Percentiles rank a stretch among this genome's conserved stretches.
These are phyloP conservation scores for Dictyostelium intermedium DNA, from an alignment of 78 protist species.

Conservation along the genomic window DNA sequence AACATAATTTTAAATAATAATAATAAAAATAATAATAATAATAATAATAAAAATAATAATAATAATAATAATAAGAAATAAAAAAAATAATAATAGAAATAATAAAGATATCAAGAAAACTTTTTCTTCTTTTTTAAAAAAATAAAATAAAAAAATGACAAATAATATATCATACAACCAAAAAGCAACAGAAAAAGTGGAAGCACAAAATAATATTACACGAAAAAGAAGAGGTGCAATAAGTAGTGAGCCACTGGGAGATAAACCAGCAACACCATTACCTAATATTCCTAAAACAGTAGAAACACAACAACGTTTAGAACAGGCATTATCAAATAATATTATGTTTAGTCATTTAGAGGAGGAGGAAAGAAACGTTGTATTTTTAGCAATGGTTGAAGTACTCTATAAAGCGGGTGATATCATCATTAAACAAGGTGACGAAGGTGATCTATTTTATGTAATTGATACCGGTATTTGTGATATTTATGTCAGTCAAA, in stretches of 20 bases:
- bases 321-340: conserved; percentile 46
- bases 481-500: conserved; percentile 64
- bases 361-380: conserved; percentile 66
- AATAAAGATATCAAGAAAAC: not conserved
- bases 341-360: conserved; percentile 80
- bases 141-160: conserved; percentile 10
- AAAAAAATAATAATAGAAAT: not conserved
- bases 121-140: too few species aligned
- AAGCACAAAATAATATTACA: conserved; percentile 17
- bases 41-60: not conserved
- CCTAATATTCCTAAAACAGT: conserved; percentile 41
- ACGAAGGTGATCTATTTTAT: conserved; percentile 93
- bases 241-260: conserved; percentile 46
- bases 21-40: not conserved
- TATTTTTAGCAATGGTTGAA: conserved; percentile 88
- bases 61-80: not conserved
- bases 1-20: too few species aligned
- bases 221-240: conserved; percentile 74
- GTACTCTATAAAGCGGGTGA: conserved; percentile 61
- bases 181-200: conserved; percentile 54
- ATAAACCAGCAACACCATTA: conserved; percentile 15
- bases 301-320: conserved; percentile 61
- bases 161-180: conserved; percentile 38
- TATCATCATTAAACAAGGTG: conserved; percentile 89
- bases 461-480: conserved; percentile 85